Evolutionary conservation across 192 early-diverging fungal genomes (phyloP).

Genomic region (Coemansia sp.): DNA sequence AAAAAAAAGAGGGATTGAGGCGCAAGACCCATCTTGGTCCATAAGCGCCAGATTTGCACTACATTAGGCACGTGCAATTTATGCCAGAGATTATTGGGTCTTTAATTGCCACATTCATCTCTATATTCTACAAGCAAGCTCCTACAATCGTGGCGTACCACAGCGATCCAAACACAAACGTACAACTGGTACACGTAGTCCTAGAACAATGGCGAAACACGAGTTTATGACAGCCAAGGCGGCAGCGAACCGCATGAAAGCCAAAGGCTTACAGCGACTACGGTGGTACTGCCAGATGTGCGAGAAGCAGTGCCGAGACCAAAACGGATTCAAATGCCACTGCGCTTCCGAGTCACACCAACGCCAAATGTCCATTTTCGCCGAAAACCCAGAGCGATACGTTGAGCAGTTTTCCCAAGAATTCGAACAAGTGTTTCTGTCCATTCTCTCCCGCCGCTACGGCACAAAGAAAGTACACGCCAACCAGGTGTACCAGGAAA

Average conservation of each 20-base stretch:
- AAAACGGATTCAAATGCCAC: slow-evolving; percentile 96
- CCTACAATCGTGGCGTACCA: not conserved
- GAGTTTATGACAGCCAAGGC: slow-evolving; percentile 82
- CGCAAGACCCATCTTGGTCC: not conserved
- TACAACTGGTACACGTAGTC: not conserved
- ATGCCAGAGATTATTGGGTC: not conserved
- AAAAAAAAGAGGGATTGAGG: not conserved
- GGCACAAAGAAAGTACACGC: slow-evolving; percentile 82
- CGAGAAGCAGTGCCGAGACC: slow-evolving; percentile 86
- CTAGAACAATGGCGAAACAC: slow-evolving; percentile 62
- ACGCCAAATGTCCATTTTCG: slow-evolving; percentile 87
- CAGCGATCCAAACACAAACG: not conserved
- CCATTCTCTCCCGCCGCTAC: slow-evolving; percentile 78
- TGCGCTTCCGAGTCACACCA: slow-evolving; percentile 87
- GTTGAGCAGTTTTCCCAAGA: slow-evolving; percentile 75
- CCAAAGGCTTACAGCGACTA: slow-evolving; percentile 88
- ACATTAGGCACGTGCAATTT: not conserved
- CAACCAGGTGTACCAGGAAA: slow-evolving; percentile 98
- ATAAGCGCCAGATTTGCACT: not conserved
- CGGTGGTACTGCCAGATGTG: slow-evolving; percentile 96
- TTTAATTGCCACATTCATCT: slow-evolving; percentile 1
- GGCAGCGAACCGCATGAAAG: slow-evolving; percentile 88
- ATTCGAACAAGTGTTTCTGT: slow-evolving; percentile 83
- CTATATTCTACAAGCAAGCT: not conserved
- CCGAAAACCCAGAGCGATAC: slow-evolving; percentile 76